Evolutionary conservation across 495 filamentous ascomycete species (phyloP), one percentile per base, ranked within the genome.

Genomic region (Extremus antarcticus): DNA sequence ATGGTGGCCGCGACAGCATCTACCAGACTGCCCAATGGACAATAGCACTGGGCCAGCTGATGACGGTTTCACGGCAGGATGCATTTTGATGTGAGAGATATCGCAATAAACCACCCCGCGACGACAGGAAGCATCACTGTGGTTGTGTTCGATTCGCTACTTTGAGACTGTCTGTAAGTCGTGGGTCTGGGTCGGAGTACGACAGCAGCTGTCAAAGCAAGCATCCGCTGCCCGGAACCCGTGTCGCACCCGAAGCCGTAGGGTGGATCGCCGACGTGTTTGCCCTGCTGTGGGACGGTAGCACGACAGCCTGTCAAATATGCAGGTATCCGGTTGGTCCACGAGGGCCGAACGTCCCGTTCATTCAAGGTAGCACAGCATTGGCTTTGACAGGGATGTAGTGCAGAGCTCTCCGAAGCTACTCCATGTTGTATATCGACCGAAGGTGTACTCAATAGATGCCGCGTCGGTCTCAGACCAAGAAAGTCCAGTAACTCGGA

Each of bases 401-500:
- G n/a, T n/a, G n/a, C n/a, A n/a, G n/a, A n/a, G n/a, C n/a, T n/a
- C n/a, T n/a, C n/a, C n/a, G n/a, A n/a, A n/a, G n/a, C n/a, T n/a
- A n/a, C n/a, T n/a, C n/a, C n/a, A n/a, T n/a, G n/a, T n/a, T n/a
- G n/a, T n/a, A n/a, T n/a, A n/a, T n/a, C n/a, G n/a, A n/a, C n/a
- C n/a, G n/a, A n/a, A n/a, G n/a, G n/a, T n/a, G n/a, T n/a, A n/a
- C n/a, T n/a, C n/a, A 7, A 35, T 13, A 4, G 29, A 35, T 35
- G 7, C 29, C 7, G 29, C 13, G 29, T 35, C 29, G 29, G 29
- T 13, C 29, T 77, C 67, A 96, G 9, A 98, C 81, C 55, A 98
- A 71, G 66, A 97, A 95, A 1, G 91, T 98, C 89, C 90, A 96
- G 70, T 88, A 97, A 67, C 90, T 95, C 39, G 92, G 92, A 72